A percentile compares a stretch with the other conserved stretches of the same genome.
phyloP scores from a whole-genome alignment of 306 rosid species.

The Sphenostylis stenocarpa region DNA sequence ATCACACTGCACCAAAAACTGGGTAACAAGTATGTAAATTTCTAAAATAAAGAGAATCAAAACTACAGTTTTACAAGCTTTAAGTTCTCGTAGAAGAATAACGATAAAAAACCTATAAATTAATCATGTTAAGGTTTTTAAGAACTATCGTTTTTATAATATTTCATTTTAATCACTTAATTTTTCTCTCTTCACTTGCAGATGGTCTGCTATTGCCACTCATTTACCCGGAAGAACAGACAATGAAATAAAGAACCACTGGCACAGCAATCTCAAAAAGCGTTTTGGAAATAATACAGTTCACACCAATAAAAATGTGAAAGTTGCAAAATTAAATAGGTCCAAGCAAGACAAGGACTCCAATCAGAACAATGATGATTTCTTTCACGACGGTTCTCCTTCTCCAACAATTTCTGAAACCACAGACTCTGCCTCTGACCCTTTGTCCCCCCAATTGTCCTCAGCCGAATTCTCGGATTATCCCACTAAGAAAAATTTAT shows the following conservation, averaged over 20 bases:
- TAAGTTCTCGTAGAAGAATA: too few species aligned
- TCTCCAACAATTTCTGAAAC: not conserved
- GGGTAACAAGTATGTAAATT: conserved; percentile 36
- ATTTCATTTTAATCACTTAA: not conserved
- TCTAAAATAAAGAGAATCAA: too few species aligned
- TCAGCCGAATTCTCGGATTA: not conserved
- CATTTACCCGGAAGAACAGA: conserved; percentile 41
- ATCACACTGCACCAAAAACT: conserved; percentile 23
- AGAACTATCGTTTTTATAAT: too few species aligned
- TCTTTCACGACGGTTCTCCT: not conserved
- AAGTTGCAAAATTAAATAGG: not conserved
- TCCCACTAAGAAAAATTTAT: not conserved
- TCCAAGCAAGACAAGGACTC: not conserved
- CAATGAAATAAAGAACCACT: conserved; percentile 39
- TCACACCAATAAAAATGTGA: not conserved
- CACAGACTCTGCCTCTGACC: not conserved
- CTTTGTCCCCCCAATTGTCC: conserved; percentile 8
- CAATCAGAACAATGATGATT: not conserved
- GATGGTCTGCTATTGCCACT: conserved; percentile 39
- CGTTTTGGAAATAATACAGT: not conserved
- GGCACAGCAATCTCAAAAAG: conserved; percentile 39
- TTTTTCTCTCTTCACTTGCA: not conserved
- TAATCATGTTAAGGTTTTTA: too few species aligned
- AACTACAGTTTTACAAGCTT: too few species aligned
- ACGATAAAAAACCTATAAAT: too few species aligned